These are phyloP conservation scores for Smithsoniella earleae DNA, from an alignment of 163 green algal genomes.

Conservation along the genomic window DNA sequence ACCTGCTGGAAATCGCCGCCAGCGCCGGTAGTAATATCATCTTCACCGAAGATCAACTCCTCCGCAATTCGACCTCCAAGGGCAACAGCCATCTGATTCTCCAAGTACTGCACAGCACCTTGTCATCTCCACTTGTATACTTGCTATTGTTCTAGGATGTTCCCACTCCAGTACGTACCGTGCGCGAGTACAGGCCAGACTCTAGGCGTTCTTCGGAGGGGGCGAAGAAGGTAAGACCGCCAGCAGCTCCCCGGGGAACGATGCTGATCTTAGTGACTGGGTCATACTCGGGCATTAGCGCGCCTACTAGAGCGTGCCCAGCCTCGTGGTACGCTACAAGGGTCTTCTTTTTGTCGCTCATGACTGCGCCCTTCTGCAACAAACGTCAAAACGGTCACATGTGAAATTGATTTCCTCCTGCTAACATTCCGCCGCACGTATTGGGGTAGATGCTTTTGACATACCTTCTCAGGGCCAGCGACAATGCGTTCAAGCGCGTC, in stretches of 20 bases:
- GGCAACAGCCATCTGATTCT: conserved; percentile 98
- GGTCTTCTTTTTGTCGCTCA: conserved; percentile 88
- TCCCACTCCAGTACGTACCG: no score
- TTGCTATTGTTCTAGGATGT: no score
- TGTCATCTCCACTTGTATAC: no score
- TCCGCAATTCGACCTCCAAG: conserved; percentile 94
- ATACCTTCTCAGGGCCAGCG: conserved; percentile 89
- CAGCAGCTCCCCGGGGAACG: conserved; percentile 87
- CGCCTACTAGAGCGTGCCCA: conserved; percentile 70
- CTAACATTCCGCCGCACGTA: no score
- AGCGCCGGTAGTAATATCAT: conserved; percentile 94
- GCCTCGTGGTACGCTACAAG: conserved; percentile 98
- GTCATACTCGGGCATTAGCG: conserved; percentile 98
- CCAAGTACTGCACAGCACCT: conserved; percentile 70
- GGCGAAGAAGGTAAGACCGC: conserved; percentile 97
- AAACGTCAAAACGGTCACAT: no score
- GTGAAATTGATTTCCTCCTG: no score
- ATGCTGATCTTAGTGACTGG: conserved; percentile 99
- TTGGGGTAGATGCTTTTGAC: no score
- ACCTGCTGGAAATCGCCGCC: conserved; percentile 89
- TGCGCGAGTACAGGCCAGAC: conserved; percentile 77
- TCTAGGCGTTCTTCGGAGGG: conserved; percentile 95
- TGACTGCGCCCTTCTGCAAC: conserved; percentile 69
- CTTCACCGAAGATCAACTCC: conserved; percentile 97
- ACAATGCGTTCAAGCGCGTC: conserved; percentile 98